Base-by-base conservation (phyloP, 148 eudicot species). In the Pharnaceum exiguum region DNA sequence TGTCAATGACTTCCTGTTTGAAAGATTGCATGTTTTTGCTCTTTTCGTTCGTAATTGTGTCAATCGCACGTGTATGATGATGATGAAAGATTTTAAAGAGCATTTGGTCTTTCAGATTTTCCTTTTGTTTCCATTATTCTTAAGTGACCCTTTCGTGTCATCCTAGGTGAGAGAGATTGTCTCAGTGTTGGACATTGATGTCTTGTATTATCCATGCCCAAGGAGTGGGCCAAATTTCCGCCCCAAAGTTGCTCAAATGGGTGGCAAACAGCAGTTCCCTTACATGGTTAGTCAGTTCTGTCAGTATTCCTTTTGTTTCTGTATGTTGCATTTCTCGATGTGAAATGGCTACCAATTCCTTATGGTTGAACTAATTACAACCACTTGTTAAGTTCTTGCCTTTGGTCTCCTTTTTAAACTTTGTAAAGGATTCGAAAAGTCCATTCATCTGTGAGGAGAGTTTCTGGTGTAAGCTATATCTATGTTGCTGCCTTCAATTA, bases 151-250 rank as follows among this genome's bases (percentile, higher is more conserved):
- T 51, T 61, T 22, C 23, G 55, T 25, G 29, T 36, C 25, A 52
- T 62, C 29, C 42, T 86, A 93, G 98, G 96, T 93, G 43, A 74
- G 98, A 60, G 98, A 93, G 78, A 83, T 85, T 54, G 96, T 93
- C 50, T 71, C 96, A 12, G 72, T 83, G 50, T 64, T 93, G 86
- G 98, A 88, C 75, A 73, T 93, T 67, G 98, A 93, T 67, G 89
- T 93, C 53, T 60, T 93, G 40, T 93, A 57, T 72, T 93, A 93
- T 66, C 98, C 98, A n/a, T 93, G 98, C 70, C 98, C 98, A 42
- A 73, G 69, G 67, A 83, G 81, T 69, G 95, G 96, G 64, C 98
- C 96, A 60, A 93, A 72, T 70, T 93, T 85, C 59, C 96, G 95
- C 59, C 86, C 95, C 48, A 88, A 81, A 65, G 96, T 69, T 71